Percentiles rank a stretch among this genome's conserved stretches.
phyloP scores from a whole-genome alignment of 2,329 filamentous ascomycete genomes.

The Echinosphaeria canescens region DNA sequence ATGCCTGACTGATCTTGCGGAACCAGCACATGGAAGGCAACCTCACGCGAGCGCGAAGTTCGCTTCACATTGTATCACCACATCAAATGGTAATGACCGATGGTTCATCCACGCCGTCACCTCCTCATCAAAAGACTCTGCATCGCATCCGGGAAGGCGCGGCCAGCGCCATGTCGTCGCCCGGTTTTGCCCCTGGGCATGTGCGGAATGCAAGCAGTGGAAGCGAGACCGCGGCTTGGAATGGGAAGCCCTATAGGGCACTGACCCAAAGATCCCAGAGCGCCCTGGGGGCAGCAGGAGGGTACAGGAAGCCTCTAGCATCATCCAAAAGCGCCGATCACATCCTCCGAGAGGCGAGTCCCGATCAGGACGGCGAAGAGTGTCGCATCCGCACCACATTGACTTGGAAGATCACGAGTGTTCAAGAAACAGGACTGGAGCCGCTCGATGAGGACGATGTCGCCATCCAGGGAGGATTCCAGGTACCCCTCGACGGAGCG shows the following conservation, averaged over 20 bases:
- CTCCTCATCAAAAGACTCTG: too few species aligned
- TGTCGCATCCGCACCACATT: too few species aligned
- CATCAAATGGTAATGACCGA: too few species aligned
- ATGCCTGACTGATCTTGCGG: conserved; percentile 1
- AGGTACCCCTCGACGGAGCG: too few species aligned
- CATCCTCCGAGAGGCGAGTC: conserved; percentile 11
- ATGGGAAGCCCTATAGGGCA: conserved; percentile 16
- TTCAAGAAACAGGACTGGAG: conserved; percentile 22
- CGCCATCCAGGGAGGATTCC: too few species aligned
- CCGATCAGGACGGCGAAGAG: conserved; percentile 11
- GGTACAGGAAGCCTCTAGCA: conserved; percentile 27
- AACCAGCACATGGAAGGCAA: conserved; percentile 82
- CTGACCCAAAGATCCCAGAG: conserved; percentile 38
- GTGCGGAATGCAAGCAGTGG: too few species aligned
- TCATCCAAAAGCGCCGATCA: conserved; percentile 21
- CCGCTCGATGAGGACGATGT: conserved; percentile 30
- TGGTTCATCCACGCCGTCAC: conserved; percentile 34
- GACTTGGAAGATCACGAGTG: conserved; percentile 15
- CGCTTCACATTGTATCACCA: too few species aligned
- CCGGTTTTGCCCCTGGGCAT: conserved; percentile 20
- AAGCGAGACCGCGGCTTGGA: conserved; percentile 33
- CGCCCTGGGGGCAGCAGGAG: conserved; percentile 35
- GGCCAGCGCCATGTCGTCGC: conserved; percentile 8
- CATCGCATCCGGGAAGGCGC: too few species aligned
- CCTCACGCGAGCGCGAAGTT: conserved; percentile 56